Conservation (phyloP, 1,139 yeast species). For the Suhomyces yuchorum region DNA sequence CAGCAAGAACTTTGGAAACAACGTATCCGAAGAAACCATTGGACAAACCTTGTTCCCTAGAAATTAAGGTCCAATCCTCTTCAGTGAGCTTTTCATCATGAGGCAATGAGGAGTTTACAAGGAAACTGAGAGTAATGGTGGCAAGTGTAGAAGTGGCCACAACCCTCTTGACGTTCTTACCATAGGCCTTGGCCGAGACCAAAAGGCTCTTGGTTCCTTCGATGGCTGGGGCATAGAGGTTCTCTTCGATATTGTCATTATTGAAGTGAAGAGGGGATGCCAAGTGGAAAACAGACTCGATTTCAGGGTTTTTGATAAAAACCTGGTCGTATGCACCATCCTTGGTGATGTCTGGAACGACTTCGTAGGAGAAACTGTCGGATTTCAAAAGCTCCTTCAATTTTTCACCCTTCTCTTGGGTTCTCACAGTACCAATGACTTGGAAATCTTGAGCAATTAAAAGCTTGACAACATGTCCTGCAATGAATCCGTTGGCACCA, state of each 20-base stretch:
- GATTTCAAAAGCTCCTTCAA: conserved; percentile 22
- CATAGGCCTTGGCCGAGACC: not conserved
- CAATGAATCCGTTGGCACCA: conserved; percentile 44
- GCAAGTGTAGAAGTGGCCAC: conserved; percentile 1
- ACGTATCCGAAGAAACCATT: conserved; percentile 1
- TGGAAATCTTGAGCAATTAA: conserved; percentile 40
- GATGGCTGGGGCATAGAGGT: not conserved
- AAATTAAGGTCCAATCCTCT: not conserved
- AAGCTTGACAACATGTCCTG: conserved; percentile 35
- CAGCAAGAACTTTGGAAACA: not conserved
- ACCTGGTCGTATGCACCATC: conserved; percentile 9
- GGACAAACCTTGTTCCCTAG: not conserved
- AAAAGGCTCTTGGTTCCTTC: not conserved
- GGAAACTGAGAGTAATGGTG: not conserved
- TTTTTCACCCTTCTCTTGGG: conserved; percentile 33
- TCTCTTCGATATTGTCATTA: not conserved
- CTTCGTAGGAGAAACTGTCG: not conserved
- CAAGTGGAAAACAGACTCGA: not conserved
- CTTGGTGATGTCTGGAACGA: conserved; percentile 5
- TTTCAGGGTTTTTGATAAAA: not conserved
- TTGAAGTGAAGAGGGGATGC: not conserved
- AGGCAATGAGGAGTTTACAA: not conserved
- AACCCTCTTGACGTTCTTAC: conserved; percentile 1
- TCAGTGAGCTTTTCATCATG: not conserved
- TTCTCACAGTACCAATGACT: conserved; percentile 42